phyloP scores from a whole-genome alignment of 225 moss, liverwort and hornwort genomes.

The Bryoerythrophyllum caledonicum region DNA sequence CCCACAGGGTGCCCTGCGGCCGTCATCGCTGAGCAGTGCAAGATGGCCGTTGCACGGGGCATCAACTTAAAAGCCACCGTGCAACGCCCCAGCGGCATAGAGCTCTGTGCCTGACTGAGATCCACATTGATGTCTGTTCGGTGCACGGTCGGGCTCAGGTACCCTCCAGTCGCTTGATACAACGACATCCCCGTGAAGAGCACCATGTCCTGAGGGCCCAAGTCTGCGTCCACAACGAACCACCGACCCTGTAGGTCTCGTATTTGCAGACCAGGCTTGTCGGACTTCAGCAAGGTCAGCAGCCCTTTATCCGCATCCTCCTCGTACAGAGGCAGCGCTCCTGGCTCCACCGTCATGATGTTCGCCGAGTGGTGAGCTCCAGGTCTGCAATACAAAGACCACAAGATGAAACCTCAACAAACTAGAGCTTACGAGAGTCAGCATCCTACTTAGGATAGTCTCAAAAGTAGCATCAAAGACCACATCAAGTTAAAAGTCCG shows the following conservation, averaged over 20 bases:
- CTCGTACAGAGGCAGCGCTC: slow-evolving; percentile 81
- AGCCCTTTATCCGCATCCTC: slow-evolving; percentile 92
- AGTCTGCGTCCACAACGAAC: slow-evolving; percentile 82
- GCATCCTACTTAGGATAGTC: neutral
- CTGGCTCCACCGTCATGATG: slow-evolving; percentile 62
- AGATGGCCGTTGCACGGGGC: slow-evolving; percentile 83
- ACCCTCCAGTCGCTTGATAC: slow-evolving; percentile 87
- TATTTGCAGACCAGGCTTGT: slow-evolving; percentile 88
- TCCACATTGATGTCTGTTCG: slow-evolving; percentile 69
- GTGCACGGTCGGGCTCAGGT: slow-evolving; percentile 75
- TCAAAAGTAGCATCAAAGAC: neutral
- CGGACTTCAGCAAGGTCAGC: slow-evolving; percentile 87
- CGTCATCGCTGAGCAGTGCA: slow-evolving; percentile 92
- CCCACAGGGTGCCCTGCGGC: slow-evolving; percentile 80
- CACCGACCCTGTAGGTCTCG: slow-evolving; percentile 86
- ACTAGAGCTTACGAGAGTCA: neutral
- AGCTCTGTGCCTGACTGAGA: slow-evolving; percentile 47
- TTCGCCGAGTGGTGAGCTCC: slow-evolving; percentile 70
- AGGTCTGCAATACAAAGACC: slow-evolving; percentile 55
- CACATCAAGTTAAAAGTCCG: neutral
- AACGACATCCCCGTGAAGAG: slow-evolving; percentile 78
- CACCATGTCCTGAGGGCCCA: slow-evolving; percentile 90
- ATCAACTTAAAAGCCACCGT: slow-evolving; percentile 87
- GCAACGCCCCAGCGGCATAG: slow-evolving; percentile 75
- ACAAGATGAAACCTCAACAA: neutral